Conservation (phyloP, 225 moss, liverwort and hornwort genomes). For the Ulota crispa region DNA sequence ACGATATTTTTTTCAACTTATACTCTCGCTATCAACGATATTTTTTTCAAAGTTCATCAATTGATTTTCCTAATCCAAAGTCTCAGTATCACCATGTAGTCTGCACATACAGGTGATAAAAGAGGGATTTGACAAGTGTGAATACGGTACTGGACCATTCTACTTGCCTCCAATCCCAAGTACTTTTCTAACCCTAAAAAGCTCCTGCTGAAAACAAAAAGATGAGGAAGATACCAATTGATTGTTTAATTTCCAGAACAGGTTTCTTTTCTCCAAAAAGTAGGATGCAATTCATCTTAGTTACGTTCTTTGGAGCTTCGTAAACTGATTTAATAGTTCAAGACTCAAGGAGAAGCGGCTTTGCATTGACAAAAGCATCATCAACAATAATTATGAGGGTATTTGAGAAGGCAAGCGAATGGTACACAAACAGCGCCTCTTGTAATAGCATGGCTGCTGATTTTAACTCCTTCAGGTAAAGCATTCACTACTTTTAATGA, state of each 20-base stretch:
- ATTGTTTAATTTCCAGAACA: background rate
- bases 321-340: too few species aligned
- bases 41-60: too few species aligned
- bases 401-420: too few species aligned
- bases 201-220: background rate
- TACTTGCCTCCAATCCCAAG: background rate
- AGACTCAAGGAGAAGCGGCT: too few species aligned
- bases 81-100: background rate
- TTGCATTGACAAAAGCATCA: too few species aligned
- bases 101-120: background rate
- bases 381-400: too few species aligned
- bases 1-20: too few species aligned
- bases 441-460: too few species aligned
- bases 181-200: background rate
- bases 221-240: background rate
- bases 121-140: background rate
- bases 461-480: background rate
- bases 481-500: background rate
- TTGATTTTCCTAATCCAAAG: too few species aligned
- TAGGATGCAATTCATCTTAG: background rate
- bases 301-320: background rate
- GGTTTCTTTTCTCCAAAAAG: background rate
- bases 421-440: too few species aligned
- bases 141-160: background rate
- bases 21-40: background rate